Evolutionary conservation across 163 green algal genomes (phyloP), one percentile per base, ranked within the genome.

Genomic region (Chlamydomonas reinhardtii): DNA sequence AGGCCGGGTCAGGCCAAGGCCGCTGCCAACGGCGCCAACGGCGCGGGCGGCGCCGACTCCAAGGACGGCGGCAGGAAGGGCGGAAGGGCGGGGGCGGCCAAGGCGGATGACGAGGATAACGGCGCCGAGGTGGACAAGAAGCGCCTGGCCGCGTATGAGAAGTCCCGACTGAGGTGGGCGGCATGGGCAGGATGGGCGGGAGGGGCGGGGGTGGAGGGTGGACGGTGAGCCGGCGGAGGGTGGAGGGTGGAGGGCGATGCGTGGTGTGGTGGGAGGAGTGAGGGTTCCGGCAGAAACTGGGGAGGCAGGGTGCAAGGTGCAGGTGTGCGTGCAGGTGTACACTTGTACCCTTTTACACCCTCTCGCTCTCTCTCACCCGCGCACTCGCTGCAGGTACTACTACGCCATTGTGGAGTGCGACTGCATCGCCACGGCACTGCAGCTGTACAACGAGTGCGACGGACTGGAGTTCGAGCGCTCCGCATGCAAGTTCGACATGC

Each of bases 401-500:
- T 93, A 90, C 66, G 87, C 87, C 29, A 73, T 99, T 4, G 91
- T 93, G 25, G 91, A 97, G 86, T 99, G 94, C 85, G 93, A 96
- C 88, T 93, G 89, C 54, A 86, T 92, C 22, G 80, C 73, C n/a
- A 95, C 94, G 0, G 96, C 96, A 31, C 89, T 88, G 31, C 73
- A 82, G 29, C 43, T 98, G 27, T 98, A 98, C 66, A 83, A 91
- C 12, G 94, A 96, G 82, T 98, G 95, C 75, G 96, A 99, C 72
- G 96, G 96, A 24, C 72, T 97, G 37, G 96, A 98, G 92, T 98
- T 98, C 87, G 94, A 98, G 88, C 89, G 82, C 72, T 94, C 88
- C 17, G 94, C 95, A 9, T 97, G 95, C 92, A 97, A 96, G 90
- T 94, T 99, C 65, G 97, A 99, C 92, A 91, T 99, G 73, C 94